Evolutionary conservation across 1,284 basidiomycete genomes (phyloP), one percentile per base, ranked within the genome.

Genomic region (Termitomyces sp.): DNA sequence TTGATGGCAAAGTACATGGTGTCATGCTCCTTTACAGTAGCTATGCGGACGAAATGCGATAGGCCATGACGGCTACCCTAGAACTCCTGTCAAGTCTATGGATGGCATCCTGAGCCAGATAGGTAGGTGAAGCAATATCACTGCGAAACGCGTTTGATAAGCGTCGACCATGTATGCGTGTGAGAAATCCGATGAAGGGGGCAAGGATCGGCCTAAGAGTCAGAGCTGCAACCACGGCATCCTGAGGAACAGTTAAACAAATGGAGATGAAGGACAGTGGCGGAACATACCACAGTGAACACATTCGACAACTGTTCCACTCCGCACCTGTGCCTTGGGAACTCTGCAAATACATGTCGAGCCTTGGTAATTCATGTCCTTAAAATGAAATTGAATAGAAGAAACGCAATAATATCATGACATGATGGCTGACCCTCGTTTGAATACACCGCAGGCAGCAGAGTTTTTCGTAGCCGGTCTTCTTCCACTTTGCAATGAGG

Each of bases 291-390:
- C 95, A 70, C 95, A 98, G 67, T 97, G 93, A 46, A 91, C 90
- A 71, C 95, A 98, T 72, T 98, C 93, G 0, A 99, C 96, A n/a
- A 98, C 78, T 3, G 91, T 93, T 5, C 94, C 96, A 50, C 83
- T 77, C 54, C 93, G 89, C 24, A 99, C 79, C 64, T 93, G 88
- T 3, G 91, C 88, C 69, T 97, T 98, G 2, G 97, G 97, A 45
- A 99, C 95, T 60, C 97, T 83, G 68, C 97, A 99, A 55, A 99
- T 90, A 69, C 97, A 99, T 28, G 97, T 97, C n/a, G 94, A 97
- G 6, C 97, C 97, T 75, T 96, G 89, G 66, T 98, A 97, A 74
- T 98, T 99, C 94, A 97, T 98, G 68, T 98, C 97, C 90, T 94
- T 55, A 34, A 54, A 35, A 41, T 1, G 41, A 43, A 34, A 64